Evolutionary conservation across 139 green algal genomes (phyloP), one percentile per base, ranked within the genome.

Genomic region (Parachlorella kessleri): DNA sequence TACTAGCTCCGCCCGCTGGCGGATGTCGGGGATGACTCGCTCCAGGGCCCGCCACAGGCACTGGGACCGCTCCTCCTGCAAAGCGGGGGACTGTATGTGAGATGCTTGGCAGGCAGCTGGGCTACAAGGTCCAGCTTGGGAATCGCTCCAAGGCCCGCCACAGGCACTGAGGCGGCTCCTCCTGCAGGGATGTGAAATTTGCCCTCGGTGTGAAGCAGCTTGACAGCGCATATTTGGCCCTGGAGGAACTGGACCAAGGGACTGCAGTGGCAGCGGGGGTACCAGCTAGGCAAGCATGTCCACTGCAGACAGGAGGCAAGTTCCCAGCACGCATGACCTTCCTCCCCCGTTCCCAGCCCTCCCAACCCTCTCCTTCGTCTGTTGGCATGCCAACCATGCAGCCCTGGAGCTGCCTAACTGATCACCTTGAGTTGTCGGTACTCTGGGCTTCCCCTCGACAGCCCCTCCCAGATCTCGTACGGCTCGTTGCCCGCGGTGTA

Each of bases 31-130:
- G 35, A 97, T 93, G 23, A 93, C 72, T 40, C 81, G 85, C 79
- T 98, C 95, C 53, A 98, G 88, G 0, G 90, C 94, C 0, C 81
- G 35, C 96, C 96, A 99, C 55, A 99, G 87, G 66, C 95, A 91
- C 71, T 94, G 72, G 26, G 83, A 88, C 14, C 95, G 86, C 87
- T 99, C 91, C 84, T 97, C 88, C 85, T 99, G 75, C 23, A 4
- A n/a, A 32, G n/a, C n/a, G n/a, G n/a, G n/a, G n/a, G n/a, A n/a
- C n/a, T n/a, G n/a, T n/a, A n/a, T n/a, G n/a, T n/a, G n/a, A n/a
- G n/a, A n/a, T n/a, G n/a, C n/a, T n/a, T n/a, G n/a, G n/a, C n/a
- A n/a, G n/a, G n/a, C n/a, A n/a, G n/a, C n/a, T n/a, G n/a, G n/a
- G n/a, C n/a, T n/a, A n/a, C n/a, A n/a, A n/a, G n/a, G n/a, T n/a